These are phyloP conservation scores for Hyphopichia burtonii DNA, from an alignment of 1,139 yeast species.

Conservation along the genomic window DNA sequence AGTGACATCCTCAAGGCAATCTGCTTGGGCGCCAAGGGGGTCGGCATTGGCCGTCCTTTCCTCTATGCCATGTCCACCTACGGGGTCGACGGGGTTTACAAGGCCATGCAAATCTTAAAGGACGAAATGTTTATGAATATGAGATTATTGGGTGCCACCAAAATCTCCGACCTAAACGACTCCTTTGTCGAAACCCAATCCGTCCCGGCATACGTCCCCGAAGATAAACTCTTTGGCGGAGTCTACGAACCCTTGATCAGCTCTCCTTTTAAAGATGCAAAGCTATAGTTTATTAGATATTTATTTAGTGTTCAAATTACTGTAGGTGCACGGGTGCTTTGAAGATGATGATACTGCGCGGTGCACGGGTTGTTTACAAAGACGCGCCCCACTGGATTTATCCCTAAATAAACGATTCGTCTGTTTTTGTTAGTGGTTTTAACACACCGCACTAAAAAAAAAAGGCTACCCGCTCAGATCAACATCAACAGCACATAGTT, in stretches of 20 bases:
- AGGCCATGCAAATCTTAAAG: constrained; percentile 73
- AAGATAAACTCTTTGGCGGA: constrained; percentile 33
- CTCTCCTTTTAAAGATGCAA: constrained; percentile 32
- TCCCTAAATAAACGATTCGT: neutral
- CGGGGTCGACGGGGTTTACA: constrained; percentile 76
- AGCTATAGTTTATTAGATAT: too few relatives aligned
- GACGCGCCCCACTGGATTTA: neutral
- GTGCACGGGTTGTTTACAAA: too few relatives aligned
- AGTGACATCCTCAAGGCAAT: constrained; percentile 66
- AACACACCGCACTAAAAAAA: neutral
- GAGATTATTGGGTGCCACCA: constrained; percentile 79
- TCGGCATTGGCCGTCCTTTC: constrained; percentile 73
- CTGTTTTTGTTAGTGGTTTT: neutral
- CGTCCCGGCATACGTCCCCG: too few relatives aligned
- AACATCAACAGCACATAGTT: neutral
- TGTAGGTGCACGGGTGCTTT: too few relatives aligned
- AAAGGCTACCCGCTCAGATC: neutral
- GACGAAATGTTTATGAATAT: constrained; percentile 85
- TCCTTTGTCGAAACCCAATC: constrained; percentile 33
- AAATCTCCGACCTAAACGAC: constrained; percentile 61
- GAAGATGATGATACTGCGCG: too few relatives aligned
- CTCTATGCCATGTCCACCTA: constrained; percentile 69
- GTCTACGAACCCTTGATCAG: constrained; percentile 40
- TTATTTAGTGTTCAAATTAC: too few relatives aligned
- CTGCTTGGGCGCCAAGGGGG: constrained; percentile 70